Conservation (phyloP, 352 stramenopile genomes). For the Hyaloperonospora brassicae region DNA sequence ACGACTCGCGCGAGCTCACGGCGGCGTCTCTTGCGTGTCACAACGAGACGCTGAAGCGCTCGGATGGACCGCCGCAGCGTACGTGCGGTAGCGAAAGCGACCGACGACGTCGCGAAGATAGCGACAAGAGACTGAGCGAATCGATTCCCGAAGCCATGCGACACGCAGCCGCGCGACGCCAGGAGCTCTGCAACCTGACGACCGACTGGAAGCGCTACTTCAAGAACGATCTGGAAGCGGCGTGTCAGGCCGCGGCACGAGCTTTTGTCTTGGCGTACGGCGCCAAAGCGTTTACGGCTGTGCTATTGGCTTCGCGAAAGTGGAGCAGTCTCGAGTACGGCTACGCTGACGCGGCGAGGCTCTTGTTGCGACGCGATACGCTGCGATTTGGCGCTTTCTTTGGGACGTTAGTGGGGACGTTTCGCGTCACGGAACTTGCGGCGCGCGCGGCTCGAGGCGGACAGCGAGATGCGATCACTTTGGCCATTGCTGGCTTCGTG, state of each 20-base stretch:
- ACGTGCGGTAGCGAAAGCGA: constrained; percentile 6
- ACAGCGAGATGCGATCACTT: constrained; percentile 44
- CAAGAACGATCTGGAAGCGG: constrained; percentile 40
- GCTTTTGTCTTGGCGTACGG: constrained; percentile 72
- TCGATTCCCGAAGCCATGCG: constrained; percentile 16
- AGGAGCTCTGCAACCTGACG: constrained; percentile 29
- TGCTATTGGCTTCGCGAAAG: constrained; percentile 70
- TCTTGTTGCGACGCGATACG: constrained; percentile 58
- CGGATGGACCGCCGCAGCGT: neutral
- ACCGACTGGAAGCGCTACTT: constrained; percentile 22
- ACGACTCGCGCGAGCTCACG: constrained; percentile 39
- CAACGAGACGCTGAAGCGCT: constrained; percentile 28
- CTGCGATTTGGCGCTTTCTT: constrained; percentile 77
- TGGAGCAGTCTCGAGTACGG: constrained; percentile 69
- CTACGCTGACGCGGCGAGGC: constrained; percentile 63
- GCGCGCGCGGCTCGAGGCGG: constrained; percentile 35
- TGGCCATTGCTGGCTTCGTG: constrained; percentile 59
- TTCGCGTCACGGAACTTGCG: constrained; percentile 53
- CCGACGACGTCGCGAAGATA: constrained; percentile 6
- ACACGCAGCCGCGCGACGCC: constrained; percentile 26
- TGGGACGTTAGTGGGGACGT: constrained; percentile 63
- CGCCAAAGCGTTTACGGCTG: constrained; percentile 73
- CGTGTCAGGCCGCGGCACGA: constrained; percentile 37
- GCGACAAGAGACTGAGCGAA: constrained; percentile 9
- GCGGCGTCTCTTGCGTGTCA: constrained; percentile 56